A percentile compares a stretch with the other conserved stretches of the same genome.
These are phyloP conservation scores for Peterozyma xylosa DNA, from an alignment of 805 yeast species.

Conservation along the genomic window DNA sequence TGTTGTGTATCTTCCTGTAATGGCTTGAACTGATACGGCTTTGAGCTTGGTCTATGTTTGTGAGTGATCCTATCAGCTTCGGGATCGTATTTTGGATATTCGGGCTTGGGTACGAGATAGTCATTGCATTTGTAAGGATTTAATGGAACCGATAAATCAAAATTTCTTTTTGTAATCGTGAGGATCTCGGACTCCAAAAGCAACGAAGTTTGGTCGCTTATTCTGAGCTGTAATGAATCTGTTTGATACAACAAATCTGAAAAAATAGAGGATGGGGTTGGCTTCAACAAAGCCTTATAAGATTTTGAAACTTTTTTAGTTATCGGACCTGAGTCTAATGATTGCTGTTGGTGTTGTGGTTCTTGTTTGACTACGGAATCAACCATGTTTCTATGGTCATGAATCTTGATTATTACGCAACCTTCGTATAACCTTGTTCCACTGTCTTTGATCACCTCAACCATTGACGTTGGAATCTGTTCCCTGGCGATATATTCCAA, in stretches of 20 bases:
- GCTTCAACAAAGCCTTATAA: conserved; percentile 70
- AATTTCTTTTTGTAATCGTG: conserved; percentile 67
- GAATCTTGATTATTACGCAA: conserved; percentile 76
- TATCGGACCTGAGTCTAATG: conserved; percentile 9
- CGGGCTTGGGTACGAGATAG: conserved; percentile 38
- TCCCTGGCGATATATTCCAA: conserved; percentile 73
- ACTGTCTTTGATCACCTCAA: conserved; percentile 84
- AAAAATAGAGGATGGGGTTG: conserved; percentile 74
- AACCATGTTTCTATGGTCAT: conserved; percentile 63
- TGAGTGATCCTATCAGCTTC: conserved; percentile 23
- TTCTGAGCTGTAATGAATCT: conserved; percentile 64
- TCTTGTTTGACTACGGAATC: conserved; percentile 8
- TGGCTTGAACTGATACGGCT: conserved; percentile 20
- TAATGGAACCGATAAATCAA: conserved; percentile 66
- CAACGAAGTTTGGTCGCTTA: conserved; percentile 71
- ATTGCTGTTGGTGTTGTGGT: conserved; percentile 8
- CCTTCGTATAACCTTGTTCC: conserved; percentile 85
- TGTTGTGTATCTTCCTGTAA: conserved; percentile 53
- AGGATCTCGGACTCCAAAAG: conserved; percentile 86
- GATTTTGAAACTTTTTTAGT: conserved; percentile 50
- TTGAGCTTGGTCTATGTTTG: conserved; percentile 27
- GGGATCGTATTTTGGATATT: conserved; percentile 30
- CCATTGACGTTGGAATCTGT: conserved; percentile 80
- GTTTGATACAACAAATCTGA: conserved; percentile 82
- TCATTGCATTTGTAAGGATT: conserved; percentile 54